Evolutionary conservation across 2,329 filamentous ascomycete species (phyloP).

Genomic region (Chaetomium sp.): DNA sequence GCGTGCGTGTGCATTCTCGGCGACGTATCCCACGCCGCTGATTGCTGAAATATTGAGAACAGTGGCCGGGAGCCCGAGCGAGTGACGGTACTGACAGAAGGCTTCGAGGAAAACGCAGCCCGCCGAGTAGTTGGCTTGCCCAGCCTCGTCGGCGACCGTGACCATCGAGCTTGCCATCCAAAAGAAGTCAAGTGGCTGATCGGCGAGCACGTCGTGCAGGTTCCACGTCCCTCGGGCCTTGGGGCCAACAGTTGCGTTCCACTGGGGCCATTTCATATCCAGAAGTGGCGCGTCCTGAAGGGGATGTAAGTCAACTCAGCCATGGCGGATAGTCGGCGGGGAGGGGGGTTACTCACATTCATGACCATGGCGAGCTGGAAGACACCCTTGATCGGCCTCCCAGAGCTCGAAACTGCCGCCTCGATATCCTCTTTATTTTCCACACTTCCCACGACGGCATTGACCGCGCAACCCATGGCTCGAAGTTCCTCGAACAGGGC

Average conservation of each 20-base stretch:
- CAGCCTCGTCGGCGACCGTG: conserved; percentile 37
- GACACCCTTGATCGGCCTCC: background rate
- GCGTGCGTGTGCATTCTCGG: conserved; percentile 9
- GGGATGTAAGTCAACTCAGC: background rate
- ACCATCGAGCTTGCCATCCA: conserved; percentile 34
- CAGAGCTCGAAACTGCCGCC: background rate
- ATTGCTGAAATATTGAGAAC: conserved; percentile 38
- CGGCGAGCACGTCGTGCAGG: conserved; percentile 2
- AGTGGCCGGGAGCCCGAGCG: conserved; percentile 35
- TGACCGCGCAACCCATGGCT: conserved; percentile 2
- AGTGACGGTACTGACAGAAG: conserved; percentile 36
- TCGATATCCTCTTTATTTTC: background rate
- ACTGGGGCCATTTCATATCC: conserved; percentile 1
- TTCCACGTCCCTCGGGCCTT: conserved; percentile 14
- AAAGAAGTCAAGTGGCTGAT: conserved; percentile 11
- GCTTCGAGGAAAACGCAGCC: conserved; percentile 42
- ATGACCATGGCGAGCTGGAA: conserved; percentile 8
- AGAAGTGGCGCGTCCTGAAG: background rate
- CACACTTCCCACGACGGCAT: background rate
- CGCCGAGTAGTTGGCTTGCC: conserved; percentile 43
- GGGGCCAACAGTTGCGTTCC: conserved; percentile 1
- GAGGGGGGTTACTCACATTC: background rate
- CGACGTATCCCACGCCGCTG: conserved; percentile 32
- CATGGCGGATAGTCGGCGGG: background rate
- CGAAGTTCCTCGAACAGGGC: conserved; percentile 4